Evolutionary conservation across 192 early-diverging fungal genomes (phyloP).

Genomic region (Backusella sp.): DNA sequence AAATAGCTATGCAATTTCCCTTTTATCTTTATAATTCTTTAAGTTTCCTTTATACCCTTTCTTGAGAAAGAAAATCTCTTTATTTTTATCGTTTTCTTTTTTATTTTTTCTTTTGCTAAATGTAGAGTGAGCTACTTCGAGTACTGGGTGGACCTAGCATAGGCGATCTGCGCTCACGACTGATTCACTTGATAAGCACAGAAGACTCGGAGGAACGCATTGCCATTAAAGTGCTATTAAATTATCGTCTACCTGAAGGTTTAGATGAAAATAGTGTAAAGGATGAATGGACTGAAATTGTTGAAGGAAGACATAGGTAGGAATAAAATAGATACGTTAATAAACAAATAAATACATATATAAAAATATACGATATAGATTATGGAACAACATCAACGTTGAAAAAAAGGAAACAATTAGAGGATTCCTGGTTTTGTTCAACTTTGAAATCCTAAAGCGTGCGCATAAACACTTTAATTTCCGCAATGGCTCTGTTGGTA

Average conservation of each 20-base stretch:
- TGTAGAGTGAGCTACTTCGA: slow-evolving; percentile 60
- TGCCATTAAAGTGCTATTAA: slow-evolving; percentile 65
- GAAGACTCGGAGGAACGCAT: slow-evolving; percentile 38
- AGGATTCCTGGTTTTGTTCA: slow-evolving; percentile 64
- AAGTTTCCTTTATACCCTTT: too few relatives aligned
- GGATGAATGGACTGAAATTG: slow-evolving; percentile 69
- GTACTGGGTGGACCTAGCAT: slow-evolving; percentile 73
- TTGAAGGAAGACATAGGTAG: slow-evolving; percentile 67
- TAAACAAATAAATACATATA: background rate
- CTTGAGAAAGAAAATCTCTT: background rate
- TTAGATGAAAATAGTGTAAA: slow-evolving; percentile 50
- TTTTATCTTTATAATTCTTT: too few relatives aligned
- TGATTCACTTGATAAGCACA: slow-evolving; percentile 63
- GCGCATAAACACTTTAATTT: slow-evolving; percentile 65
- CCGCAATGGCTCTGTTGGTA: slow-evolving; percentile 71
- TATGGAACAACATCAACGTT: slow-evolving; percentile 45
- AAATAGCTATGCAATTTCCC: background rate
- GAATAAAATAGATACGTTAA: background rate
- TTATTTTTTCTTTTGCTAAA: background rate
- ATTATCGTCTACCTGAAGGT: slow-evolving; percentile 60
- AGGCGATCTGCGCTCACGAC: slow-evolving; percentile 65
- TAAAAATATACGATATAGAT: slow-evolving; percentile 14
- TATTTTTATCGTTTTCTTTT: slow-evolving; percentile 46
- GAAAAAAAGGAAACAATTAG: slow-evolving; percentile 66
- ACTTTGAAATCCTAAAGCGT: slow-evolving; percentile 60